These are phyloP conservation scores for Penicillium tannophilum DNA, from an alignment of 495 filamentous ascomycete species.

Conservation along the genomic window DNA sequence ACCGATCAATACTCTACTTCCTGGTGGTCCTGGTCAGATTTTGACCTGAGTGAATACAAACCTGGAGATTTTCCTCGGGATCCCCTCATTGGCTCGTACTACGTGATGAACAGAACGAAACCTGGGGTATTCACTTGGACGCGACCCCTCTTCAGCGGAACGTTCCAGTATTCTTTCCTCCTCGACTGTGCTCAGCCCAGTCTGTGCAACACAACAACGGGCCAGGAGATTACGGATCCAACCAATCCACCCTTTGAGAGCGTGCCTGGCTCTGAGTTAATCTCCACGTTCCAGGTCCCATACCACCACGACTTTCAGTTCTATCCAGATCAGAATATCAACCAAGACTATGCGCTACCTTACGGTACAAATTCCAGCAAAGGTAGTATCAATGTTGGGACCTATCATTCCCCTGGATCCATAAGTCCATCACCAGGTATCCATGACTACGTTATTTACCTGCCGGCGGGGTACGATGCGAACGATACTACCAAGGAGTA, in stretches of 20 bases:
- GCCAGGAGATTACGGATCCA: not conserved
- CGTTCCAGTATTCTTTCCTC: not conserved
- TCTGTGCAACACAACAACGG: slow-evolving; percentile 1
- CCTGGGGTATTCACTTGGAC: not conserved
- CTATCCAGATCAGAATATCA: not conserved
- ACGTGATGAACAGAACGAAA: not conserved
- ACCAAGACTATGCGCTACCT: not conserved
- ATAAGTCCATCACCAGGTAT: not conserved
- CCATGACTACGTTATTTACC: not conserved
- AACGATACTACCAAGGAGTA: not conserved
- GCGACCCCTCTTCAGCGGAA: not conserved
- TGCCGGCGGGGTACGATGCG: not conserved
- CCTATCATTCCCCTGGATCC: not conserved
- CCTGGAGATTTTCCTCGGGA: not conserved
- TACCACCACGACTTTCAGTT: not conserved
- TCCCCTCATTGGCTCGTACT: not conserved
- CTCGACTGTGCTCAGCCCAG: not conserved
- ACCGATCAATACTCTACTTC: not conserved
- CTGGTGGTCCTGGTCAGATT: not conserved
- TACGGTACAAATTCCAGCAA: not conserved
- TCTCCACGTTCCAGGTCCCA: not conserved
- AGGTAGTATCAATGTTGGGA: not conserved
- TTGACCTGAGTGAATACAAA: not conserved
- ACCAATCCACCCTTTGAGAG: not conserved
- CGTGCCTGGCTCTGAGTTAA: not conserved